phyloP scores from a whole-genome alignment of 176 grass and related monocot species.

The Raddia guianensis region DNA sequence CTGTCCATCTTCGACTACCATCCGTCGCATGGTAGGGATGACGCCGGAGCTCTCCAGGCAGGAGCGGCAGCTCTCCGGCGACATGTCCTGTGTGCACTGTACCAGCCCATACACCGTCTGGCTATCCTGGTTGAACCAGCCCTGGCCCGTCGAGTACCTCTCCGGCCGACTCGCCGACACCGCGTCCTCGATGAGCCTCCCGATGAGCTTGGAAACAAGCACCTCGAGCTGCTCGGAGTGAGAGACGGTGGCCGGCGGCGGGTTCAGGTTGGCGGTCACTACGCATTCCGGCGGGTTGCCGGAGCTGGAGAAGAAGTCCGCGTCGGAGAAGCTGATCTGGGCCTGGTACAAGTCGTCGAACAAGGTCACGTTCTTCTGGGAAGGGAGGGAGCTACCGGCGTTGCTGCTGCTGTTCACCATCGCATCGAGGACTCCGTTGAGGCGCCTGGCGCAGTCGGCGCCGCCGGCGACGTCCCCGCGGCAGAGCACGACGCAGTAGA shows the following conservation, averaged over 20 bases:
- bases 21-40: neutral
- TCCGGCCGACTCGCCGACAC: neutral
- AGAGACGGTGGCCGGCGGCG: neutral
- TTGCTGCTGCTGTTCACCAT: neutral
- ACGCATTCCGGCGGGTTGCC: slow-evolving; percentile 37
- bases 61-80: neutral
- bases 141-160: slow-evolving; percentile 37
- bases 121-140: slow-evolving; percentile 22
- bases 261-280: neutral
- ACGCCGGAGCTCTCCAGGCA: neutral
- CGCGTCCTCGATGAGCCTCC: neutral
- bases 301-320: slow-evolving; percentile 52
- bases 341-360: slow-evolving; percentile 38
- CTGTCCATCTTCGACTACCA: neutral
- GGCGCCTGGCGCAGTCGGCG: slow-evolving; percentile 30
- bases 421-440: neutral
- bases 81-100: slow-evolving; percentile 48
- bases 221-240: neutral
- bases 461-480: slow-evolving; percentile 42
- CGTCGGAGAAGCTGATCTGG: slow-evolving; percentile 48
- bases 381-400: neutral
- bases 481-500: slow-evolving; percentile 56
- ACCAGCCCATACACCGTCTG: slow-evolving; percentile 44
- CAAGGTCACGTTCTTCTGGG: slow-evolving; percentile 23
- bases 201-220: slow-evolving; percentile 33